Evolutionary conservation across 2,329 filamentous ascomycete species (phyloP), one percentile per base, ranked within the genome.

Genomic region (Colletotrichum brevisporum): DNA sequence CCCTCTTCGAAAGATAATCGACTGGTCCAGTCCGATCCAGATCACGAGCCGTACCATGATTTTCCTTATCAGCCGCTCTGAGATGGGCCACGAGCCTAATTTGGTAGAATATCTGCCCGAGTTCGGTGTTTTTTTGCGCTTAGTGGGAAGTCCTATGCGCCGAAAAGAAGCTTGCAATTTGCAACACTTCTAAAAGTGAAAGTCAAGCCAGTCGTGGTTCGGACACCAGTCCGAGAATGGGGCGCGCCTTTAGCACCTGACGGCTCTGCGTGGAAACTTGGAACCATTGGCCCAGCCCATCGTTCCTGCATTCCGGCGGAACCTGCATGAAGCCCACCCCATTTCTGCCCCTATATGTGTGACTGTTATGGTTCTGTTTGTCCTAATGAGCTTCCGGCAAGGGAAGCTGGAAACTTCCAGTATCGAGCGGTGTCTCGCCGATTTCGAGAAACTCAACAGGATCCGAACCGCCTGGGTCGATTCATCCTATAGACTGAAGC

Each of bases 261-360:
- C 31, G 50, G 36, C 50, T 21, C 27, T 63, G 15, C 15, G 50
- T 58, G 31, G 36, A 31, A 52, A 43, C 18, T 58, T 21, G 36
- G 43, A 52, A 43, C 18, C 36, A 60, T 66, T 69, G 66, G 62
- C 55, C 45, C 41, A 56, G 62, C 51, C 55, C 27, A 24, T 31
- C 36, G 67, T 66, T 66, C 66, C 67, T 69, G 67, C 62, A 67
- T 67, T 55, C 24, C 8, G 51, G 67, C 62, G 62, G 62, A 69
- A 66, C 55, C 51, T 51, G 55, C 66, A 61, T 61, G 50, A 67
- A 55, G 54, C 50, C 54, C 21, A 47, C 16, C 47, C 50, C 59
- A 62, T 53, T 36, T 50, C 59, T 48, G 39, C 55, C 63, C 63
- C 63, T 67, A 67, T 56, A 56, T 67, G 13, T 55, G 50, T 53